Evolutionary conservation across 148 eudicot species (phyloP).

Genomic region (Heliamphora exappendiculata): DNA sequence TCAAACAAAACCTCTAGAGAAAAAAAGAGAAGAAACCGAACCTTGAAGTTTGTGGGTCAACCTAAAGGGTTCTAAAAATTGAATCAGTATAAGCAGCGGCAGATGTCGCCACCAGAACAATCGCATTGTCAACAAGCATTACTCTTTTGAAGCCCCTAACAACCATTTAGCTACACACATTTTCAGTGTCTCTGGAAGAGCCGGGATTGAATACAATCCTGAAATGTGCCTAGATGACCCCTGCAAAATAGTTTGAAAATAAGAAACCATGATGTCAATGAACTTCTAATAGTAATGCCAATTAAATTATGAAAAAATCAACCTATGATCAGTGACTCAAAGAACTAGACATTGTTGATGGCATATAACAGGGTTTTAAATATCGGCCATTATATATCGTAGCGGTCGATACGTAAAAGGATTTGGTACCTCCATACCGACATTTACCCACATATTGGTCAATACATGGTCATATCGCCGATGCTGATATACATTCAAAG

Average conservation of each 20-base stretch:
- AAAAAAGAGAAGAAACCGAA: background rate
- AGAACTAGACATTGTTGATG: background rate
- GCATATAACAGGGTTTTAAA: background rate
- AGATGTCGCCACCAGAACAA: constrained; percentile 22
- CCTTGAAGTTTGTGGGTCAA: constrained; percentile 13
- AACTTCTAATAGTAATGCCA: background rate
- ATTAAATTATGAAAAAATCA: background rate
- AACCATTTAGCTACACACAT: constrained; percentile 6
- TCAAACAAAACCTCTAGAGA: background rate
- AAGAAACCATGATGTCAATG: background rate
- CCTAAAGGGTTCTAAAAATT: constrained; percentile 14
- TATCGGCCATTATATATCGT: no score
- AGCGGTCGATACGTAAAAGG: no score
- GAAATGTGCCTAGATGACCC: background rate
- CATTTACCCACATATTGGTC: no score
- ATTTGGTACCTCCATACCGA: no score
- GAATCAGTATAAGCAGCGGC: constrained; percentile 14
- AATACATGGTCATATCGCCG: no score
- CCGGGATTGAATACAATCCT: background rate
- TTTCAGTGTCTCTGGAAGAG: background rate
- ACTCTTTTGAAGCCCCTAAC: constrained; percentile 5
- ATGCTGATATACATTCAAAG: no score
- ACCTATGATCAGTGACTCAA: background rate
- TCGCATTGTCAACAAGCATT: constrained; percentile 17
- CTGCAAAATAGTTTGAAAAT: background rate